Evolutionary conservation across 1,284 basidiomycete genomes (phyloP).

Genomic region (Athelia sp.): DNA sequence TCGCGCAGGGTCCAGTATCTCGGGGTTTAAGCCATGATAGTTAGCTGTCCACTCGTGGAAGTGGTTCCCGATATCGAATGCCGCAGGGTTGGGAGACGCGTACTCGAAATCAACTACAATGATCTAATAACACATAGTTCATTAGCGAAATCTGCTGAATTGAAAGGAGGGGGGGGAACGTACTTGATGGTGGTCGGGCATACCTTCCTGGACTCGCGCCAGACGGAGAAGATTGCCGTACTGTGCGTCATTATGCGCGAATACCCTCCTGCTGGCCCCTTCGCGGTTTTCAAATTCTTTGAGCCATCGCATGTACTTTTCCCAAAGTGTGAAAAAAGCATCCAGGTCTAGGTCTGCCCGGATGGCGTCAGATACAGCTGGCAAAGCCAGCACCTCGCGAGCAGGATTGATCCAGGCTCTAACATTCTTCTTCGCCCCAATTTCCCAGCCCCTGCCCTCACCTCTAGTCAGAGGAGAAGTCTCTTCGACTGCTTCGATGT

Average conservation of each 20-base stretch:
- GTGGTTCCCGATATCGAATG: slow-evolving; percentile 94
- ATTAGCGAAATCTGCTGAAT: slow-evolving; percentile 2
- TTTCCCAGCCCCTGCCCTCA: slow-evolving; percentile 51
- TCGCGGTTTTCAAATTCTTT: slow-evolving; percentile 51
- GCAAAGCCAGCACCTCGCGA: slow-evolving; percentile 57
- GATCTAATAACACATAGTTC: slow-evolving; percentile 44
- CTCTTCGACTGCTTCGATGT: slow-evolving; percentile 63
- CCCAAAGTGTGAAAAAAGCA: slow-evolving; percentile 60
- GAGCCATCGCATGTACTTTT: slow-evolving; percentile 66
- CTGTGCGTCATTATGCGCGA: slow-evolving; percentile 90
- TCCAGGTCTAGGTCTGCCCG: slow-evolving; percentile 55
- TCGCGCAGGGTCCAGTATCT: slow-evolving; percentile 59
- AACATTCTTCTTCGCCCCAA: slow-evolving; percentile 57
- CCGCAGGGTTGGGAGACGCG: slow-evolving; percentile 82
- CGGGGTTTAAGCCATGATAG: slow-evolving; percentile 75
- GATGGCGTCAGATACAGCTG: slow-evolving; percentile 36
- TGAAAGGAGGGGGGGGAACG: slow-evolving; percentile 17
- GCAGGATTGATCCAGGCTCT: slow-evolving; percentile 60
- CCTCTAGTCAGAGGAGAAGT: slow-evolving; percentile 29
- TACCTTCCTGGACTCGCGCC: slow-evolving; percentile 46
- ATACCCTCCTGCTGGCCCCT: slow-evolving; percentile 61
- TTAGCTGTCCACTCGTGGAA: slow-evolving; percentile 95
- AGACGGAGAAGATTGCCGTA: slow-evolving; percentile 88
- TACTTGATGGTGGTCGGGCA: slow-evolving; percentile 68
- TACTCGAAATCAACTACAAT: slow-evolving; percentile 97